These are phyloP conservation scores for Candida koratica DNA, from an alignment of 805 yeast species.

Conservation along the genomic window DNA sequence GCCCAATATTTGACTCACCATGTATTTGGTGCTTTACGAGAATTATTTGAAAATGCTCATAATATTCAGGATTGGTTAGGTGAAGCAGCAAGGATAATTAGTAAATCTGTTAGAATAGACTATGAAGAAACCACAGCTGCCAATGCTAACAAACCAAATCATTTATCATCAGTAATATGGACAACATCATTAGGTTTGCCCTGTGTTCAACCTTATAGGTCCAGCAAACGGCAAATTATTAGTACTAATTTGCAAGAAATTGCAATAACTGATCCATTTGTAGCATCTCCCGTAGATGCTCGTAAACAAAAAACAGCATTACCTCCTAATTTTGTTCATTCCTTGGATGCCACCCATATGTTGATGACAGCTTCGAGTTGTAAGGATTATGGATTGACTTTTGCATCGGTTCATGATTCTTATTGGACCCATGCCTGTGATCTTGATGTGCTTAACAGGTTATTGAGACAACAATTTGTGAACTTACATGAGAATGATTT, in stretches of 20 bases:
- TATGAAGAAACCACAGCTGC: slow-evolving; percentile 40
- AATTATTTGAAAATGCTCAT: slow-evolving; percentile 89
- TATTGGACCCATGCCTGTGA: slow-evolving; percentile 97
- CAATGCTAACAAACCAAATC: slow-evolving; percentile 50
- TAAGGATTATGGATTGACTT: slow-evolving; percentile 57
- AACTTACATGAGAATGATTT: slow-evolving; percentile 70
- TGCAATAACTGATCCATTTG: slow-evolving; percentile 84
- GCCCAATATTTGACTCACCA: slow-evolving; percentile 64
- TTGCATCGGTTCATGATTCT: slow-evolving; percentile 96
- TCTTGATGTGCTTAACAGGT: slow-evolving; percentile 64
- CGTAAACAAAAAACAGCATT: slow-evolving; percentile 90
- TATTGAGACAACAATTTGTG: slow-evolving; percentile 76
- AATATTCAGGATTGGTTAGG: slow-evolving; percentile 95
- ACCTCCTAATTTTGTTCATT: slow-evolving; percentile 94
- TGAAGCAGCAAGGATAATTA: slow-evolving; percentile 73
- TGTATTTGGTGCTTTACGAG: slow-evolving; percentile 80
- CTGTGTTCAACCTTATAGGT: slow-evolving; percentile 94
- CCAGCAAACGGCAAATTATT: slow-evolving; percentile 58
- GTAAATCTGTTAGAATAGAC: slow-evolving; percentile 64
- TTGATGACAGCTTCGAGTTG: slow-evolving; percentile 80
- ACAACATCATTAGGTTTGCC: slow-evolving; percentile 95
- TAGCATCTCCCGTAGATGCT: slow-evolving; percentile 74
- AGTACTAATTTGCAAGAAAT: slow-evolving; percentile 84
- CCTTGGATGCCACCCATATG: slow-evolving; percentile 97
- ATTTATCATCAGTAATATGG: slow-evolving; percentile 91